These are phyloP conservation scores for Arthrobotrys conoides DNA, from an alignment of 2,329 filamentous ascomycete species.

Conservation along the genomic window DNA sequence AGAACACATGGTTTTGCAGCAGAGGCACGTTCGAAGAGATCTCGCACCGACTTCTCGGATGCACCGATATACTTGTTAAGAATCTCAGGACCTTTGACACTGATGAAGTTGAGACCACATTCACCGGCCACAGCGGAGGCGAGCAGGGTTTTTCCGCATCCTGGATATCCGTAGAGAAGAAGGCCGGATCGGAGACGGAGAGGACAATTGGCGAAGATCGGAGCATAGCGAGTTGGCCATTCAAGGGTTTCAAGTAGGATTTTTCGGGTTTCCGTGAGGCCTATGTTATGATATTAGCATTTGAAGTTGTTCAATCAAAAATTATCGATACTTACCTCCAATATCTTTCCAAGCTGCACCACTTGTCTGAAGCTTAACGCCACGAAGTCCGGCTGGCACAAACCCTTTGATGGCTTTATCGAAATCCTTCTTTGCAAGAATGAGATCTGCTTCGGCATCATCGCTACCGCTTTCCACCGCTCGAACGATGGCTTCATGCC, in stretches of 20 bases:
- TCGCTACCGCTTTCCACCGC: slow-evolving; percentile 73
- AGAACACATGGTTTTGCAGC: slow-evolving; percentile 93
- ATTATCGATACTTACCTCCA: slow-evolving; percentile 70
- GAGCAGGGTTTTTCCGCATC: slow-evolving; percentile 95
- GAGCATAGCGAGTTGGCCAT: slow-evolving; percentile 97
- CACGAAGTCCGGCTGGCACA: slow-evolving; percentile 92
- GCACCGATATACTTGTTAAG: slow-evolving; percentile 99
- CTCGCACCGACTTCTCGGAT: slow-evolving; percentile 94
- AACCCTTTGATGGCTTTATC: slow-evolving; percentile 88
- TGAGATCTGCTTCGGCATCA: slow-evolving; percentile 72
- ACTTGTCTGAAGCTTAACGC: slow-evolving; percentile 92
- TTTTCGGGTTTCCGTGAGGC: slow-evolving; percentile 85
- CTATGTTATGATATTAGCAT: slow-evolving; percentile 31
- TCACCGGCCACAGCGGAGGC: slow-evolving; percentile 98
- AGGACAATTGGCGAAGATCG: slow-evolving; percentile 96
- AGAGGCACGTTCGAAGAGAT: slow-evolving; percentile 91
- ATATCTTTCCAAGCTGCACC: slow-evolving; percentile 94
- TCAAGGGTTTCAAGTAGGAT: slow-evolving; percentile 95
- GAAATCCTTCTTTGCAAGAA: slow-evolving; percentile 82
- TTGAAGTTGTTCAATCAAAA: not conserved
- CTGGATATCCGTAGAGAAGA: slow-evolving; percentile 92
- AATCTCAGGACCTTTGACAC: slow-evolving; percentile 97
- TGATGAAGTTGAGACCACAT: slow-evolving; percentile 98
- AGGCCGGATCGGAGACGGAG: slow-evolving; percentile 93
- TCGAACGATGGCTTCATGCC: slow-evolving; percentile 92